Base-by-base conservation (phyloP, 139 green algal species). In the Axilococcus clingmanii region DNA sequence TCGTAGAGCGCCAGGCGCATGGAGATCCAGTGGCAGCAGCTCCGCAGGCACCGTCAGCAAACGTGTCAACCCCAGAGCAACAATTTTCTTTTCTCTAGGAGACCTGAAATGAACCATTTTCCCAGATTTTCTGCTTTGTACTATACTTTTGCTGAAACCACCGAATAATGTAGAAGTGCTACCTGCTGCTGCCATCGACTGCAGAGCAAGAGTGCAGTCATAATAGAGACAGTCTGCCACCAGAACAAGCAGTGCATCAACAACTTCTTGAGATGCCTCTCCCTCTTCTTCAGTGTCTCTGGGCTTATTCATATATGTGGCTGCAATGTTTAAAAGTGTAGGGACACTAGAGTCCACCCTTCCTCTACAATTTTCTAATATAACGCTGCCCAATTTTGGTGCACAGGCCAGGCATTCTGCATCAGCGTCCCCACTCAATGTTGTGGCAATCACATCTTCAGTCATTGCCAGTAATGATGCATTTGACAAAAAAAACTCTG, bases 191-290 rank as follows among this genome's bases (percentile, higher is more conserved):
- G 44, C 19, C 14, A 78, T 57, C 35, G 66, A 16, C 8, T 37
- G 24, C 40, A 97, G 55, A 7, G 81, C 60, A 20, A 94, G 75
- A 9, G 31, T 19, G 4, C 85, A 40, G 55, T 94, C 89, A 76
- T 97, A 97, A 77, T 92, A 91, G 16, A 97, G 61, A 3, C 77
- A 76, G 24, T 90, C 85, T 20, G 87, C 84, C 30, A 91, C 74
- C 46, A 85, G 65, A 38, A 82, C 48, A 37, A 94, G 40, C 45
- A 93, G 66, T 22, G 72, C 57, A 34, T 88, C 78, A 31, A 78
- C 70, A 17, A 70, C 36, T 35, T 55, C 57, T 20, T 12, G 41
- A 17, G 9, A 9, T 32, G 12, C 12, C 19, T 60, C 30, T 31
- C 9, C 34, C 19, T 34, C 55, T 11, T 48, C 45, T 2, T 31